These are phyloP conservation scores for Russula sp. DNA, from an alignment of 768 basidiomycete species.

Conservation along the genomic window DNA sequence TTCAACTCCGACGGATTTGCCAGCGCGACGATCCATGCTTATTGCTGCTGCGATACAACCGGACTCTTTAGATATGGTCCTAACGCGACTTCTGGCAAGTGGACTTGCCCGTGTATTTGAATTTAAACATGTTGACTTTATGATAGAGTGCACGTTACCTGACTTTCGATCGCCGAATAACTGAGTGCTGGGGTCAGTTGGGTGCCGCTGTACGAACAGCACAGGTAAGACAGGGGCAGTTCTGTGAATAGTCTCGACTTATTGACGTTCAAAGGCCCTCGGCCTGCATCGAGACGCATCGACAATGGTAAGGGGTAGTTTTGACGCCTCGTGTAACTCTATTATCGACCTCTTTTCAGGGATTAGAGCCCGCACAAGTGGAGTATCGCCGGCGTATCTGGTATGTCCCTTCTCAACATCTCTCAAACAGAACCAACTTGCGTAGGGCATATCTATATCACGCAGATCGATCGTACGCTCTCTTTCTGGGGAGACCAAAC, in stretches of 20 bases:
- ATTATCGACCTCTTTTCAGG: constrained; percentile 32
- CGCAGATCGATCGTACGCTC: constrained; percentile 86
- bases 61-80: constrained; percentile 86
- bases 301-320: constrained; percentile 52
- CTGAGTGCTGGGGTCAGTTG: constrained; percentile 94
- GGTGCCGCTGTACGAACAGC: constrained; percentile 91
- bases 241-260: not conserved
- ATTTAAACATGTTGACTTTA: constrained; percentile 16
- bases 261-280: constrained; percentile 42
- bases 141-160: constrained; percentile 61
- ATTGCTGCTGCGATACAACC: constrained; percentile 92
- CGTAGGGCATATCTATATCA: constrained; percentile 85
- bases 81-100: constrained; percentile 72
- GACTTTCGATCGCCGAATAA: constrained; percentile 74
- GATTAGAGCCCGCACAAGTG: constrained; percentile 64
- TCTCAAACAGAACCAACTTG: constrained; percentile 1
- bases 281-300: constrained; percentile 87
- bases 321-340: constrained; percentile 5
- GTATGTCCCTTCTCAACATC: constrained; percentile 33
- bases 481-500: constrained; percentile 85
- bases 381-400: constrained; percentile 90
- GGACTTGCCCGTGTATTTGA: not conserved
- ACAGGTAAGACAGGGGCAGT: constrained; percentile 33
- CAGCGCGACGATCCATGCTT: constrained; percentile 80
- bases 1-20: constrained; percentile 18